phyloP scores from a whole-genome alignment of 1,284 basidiomycete genomes.

The Pascua sp. region DNA sequence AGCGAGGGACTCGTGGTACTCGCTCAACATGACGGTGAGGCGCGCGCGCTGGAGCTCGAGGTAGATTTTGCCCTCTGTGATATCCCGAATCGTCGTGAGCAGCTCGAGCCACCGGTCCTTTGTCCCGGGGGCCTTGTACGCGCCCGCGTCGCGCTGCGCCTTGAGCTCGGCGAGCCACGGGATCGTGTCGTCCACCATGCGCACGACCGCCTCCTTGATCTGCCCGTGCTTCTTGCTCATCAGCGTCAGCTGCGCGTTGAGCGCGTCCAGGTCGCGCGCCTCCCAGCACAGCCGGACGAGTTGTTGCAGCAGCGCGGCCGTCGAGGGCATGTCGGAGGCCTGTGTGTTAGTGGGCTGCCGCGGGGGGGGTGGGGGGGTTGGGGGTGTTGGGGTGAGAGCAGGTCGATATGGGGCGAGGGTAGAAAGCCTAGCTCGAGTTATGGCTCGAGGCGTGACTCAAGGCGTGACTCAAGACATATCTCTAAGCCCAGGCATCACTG shows the following conservation, averaged over 20 bases:
- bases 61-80: conserved; percentile 98
- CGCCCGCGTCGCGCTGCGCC: conserved; percentile 41
- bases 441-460: too few relatives aligned
- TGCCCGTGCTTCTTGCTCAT: conserved; percentile 98
- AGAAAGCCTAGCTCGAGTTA: too few relatives aligned
- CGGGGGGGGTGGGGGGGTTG: neutral
- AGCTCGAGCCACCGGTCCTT: conserved; percentile 77
- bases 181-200: conserved; percentile 83
- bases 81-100: conserved; percentile 79
- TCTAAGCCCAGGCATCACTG: too few relatives aligned
- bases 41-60: conserved; percentile 94
- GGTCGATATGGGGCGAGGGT: too few relatives aligned
- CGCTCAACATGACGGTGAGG: conserved; percentile 77
- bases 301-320: conserved; percentile 75
- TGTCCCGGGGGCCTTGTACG: conserved; percentile 54
- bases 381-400: too few relatives aligned
- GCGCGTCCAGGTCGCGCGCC: conserved; percentile 57
- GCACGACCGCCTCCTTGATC: conserved; percentile 82
- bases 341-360: conserved; percentile 41
- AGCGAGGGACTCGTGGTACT: conserved; percentile 71
- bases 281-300: conserved; percentile 70
- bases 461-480: too few relatives aligned
- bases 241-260: conserved; percentile 69
- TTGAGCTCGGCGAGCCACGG: conserved; percentile 70
- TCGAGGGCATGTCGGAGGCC: conserved; percentile 90